Base-by-base conservation (phyloP, 1,139 yeast species). In the Kluyveromyces sp. region DNA sequence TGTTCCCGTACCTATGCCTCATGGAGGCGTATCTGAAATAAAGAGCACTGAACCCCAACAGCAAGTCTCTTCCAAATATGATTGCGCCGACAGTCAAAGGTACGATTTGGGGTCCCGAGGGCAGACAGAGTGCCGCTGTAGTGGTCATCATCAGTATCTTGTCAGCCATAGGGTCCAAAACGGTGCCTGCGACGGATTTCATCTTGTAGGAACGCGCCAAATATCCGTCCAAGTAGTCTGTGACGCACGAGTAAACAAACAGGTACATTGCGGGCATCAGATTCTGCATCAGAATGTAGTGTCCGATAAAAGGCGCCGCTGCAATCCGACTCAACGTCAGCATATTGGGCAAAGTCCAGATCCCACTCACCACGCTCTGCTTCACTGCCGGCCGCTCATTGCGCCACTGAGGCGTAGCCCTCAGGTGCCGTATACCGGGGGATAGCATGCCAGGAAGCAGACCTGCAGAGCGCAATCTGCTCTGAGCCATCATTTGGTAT, bases 81-180 rank as follows among this genome's bases (percentile, higher is more conserved):
- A 87, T 54, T 0, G 69, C 64, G 0, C 95, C 96, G 42, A 92
- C 67, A 44, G 78, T 73, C 3, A 75, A 45, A 0, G 88, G 94
- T 60, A 85, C 77, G 51, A 63, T 42, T 38, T 58, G 62, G 16
- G 79, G 77, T 3, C 83, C 78, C 0, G 80, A 72, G 31, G 78
- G 76, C 1, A 54, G 45, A 0, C 94, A 80, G 46, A 92, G 67
- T 43, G 95, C 78, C 0, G 81, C 70, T 0, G 97, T 88, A 44
- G 95, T 78, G 0, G 85, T 78, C 36, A 94, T 76, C 96, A 94
- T 87, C 38, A 94, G 69, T 19, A 85, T 69, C 63, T 94, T 94
- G 60, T 94, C 99, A 0, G 98, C 99, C 69, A 88, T 73, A 0
- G 99, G 98, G 58, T 94, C 99, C 35, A 94, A 69, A 17, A 94